Base-by-base conservation (phyloP, 139 green algal genomes). In the Eudorina sp. region DNA sequence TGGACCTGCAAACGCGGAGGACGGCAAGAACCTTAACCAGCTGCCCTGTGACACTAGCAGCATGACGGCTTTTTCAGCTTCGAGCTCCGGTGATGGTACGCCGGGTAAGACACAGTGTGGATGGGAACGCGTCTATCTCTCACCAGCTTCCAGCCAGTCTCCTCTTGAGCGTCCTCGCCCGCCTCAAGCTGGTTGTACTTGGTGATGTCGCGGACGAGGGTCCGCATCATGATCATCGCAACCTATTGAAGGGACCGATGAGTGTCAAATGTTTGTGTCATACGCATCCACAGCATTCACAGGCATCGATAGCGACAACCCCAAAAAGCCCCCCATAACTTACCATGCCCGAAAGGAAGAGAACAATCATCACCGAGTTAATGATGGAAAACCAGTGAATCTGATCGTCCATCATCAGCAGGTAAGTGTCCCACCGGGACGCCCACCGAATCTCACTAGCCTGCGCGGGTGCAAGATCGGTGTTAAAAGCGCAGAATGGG, bases 351-450 rank as follows among this genome's bases (percentile, higher is more conserved):
- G 93, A 95, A 45, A 99, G 94, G 95, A 99, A 99, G 14, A 99
- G 92, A 83, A 99, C 98, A 74, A 99, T 99, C 97, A 99, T 99
- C 53, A 99, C 91, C n/a, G 92, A 97, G 94, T 99, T 99, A 76
- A 99, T 96, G 92, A 99, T 99, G 68, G 94, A 98, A 93, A 99
- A 99, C 98, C 98, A 99, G 92, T 99, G 98, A 86, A 99, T 99
- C 94, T 99, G 96, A 84, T 99, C 97, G 78, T 98, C 96, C 38
- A 92, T 96, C 95, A 98, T 98, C 80, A 98, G 81, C 84, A 99
- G 93, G 94, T 99, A 99, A 0, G 98, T 99, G 94, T 99, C 98
- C 98, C 98, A 99, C 19, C 98, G 95, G 3, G 95, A 98, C 3
- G 98, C 97, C 98, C 98, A 99, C 36, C 95, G 94, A 84, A 99